Percentiles rank a stretch among this genome's conserved stretches.
Evolutionary conservation across 2,329 filamentous ascomycete genomes (phyloP).

Genomic region (Exophiala calicioides): DNA sequence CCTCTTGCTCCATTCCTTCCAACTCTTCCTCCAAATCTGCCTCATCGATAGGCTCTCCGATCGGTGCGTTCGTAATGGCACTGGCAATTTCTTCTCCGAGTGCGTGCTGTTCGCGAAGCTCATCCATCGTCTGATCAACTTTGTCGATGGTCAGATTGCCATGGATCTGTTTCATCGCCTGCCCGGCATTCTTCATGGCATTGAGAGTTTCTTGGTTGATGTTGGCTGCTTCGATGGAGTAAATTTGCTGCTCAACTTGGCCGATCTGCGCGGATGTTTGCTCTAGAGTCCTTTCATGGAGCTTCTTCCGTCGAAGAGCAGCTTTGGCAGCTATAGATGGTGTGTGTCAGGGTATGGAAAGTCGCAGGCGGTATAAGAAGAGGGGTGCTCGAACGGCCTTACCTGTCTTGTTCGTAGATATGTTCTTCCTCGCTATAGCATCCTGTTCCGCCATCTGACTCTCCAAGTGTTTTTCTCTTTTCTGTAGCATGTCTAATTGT

Average conservation of each 20-base stretch:
- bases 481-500: slow-evolving; percentile 96
- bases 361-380: too few species aligned
- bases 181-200: slow-evolving; percentile 87
- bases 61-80: slow-evolving; percentile 72
- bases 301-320: slow-evolving; percentile 91
- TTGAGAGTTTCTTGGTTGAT: slow-evolving; percentile 96
- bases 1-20: slow-evolving; percentile 84
- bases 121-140: slow-evolving; percentile 93
- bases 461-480: slow-evolving; percentile 88
- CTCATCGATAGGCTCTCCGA: slow-evolving; percentile 76
- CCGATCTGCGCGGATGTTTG: slow-evolving; percentile 87
- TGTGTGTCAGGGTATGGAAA: not conserved
- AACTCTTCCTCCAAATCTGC: slow-evolving; percentile 82
- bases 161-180: slow-evolving; percentile 92
- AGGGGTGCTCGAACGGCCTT: slow-evolving; percentile 40
- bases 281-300: slow-evolving; percentile 85
- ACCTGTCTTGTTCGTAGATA: slow-evolving; percentile 89
- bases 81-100: slow-evolving; percentile 90
- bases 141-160: slow-evolving; percentile 88
- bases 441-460: slow-evolving; percentile 94
- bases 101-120: slow-evolving; percentile 85
- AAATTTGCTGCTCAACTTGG: slow-evolving; percentile 92
- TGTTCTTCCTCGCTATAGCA: slow-evolving; percentile 81
- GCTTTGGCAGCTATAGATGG: slow-evolving; percentile 75
- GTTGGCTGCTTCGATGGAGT: slow-evolving; percentile 95